Base-by-base conservation (phyloP, 2,329 filamentous ascomycete genomes). In the Colletotrichum caudatum region DNA sequence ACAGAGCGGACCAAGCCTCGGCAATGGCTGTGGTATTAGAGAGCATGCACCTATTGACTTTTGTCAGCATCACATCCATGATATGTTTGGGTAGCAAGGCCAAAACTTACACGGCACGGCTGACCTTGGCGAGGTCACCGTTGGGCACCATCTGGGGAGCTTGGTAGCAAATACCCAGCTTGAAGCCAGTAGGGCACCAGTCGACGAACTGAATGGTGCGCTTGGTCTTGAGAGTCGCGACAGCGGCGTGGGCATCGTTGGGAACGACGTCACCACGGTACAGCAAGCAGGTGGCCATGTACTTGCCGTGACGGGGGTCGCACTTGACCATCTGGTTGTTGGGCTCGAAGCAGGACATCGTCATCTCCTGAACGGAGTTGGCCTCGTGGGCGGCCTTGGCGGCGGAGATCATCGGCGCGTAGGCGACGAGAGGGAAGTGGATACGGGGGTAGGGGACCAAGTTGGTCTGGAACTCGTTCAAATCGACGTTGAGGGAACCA, bases 241-340 rank as follows among this genome's bases (percentile, higher is more conserved):
- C 95, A 76, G 96, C 95, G 73, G 87, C 90, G 88, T 98, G 94
- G 76, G 94, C 93, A 80, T 98, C 95, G 87, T 97, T 97, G 85
- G 95, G 94, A 74, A 98, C 96, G 78, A 99, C 95, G 80, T 98
- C 96, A 84, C 95, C 96, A 82, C 95, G 95, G 91, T 99, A 99
- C 83, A 99, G 88, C 85, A 99, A 85, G 85, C 95, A 98, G 79
- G 95, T 98, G 76, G 95, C 95, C 95, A 99, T 99, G 91, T 99
- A 99, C 90, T 99, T 99, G 85, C 95, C 95, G 84, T 97, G 95
- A 81, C 95, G 94, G 78, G 95, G 95, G 83, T 99, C 96, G 82
- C 95, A 99, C 90, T 97, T 97, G 83, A 99, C 95, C 95, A 99
- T 99, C 92, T 99, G 95, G 91, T 97, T 98, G 91, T 98, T 93